Evolutionary conservation across 176 grass and related monocot genomes (phyloP).

Genomic region (Carex myosuroides): DNA sequence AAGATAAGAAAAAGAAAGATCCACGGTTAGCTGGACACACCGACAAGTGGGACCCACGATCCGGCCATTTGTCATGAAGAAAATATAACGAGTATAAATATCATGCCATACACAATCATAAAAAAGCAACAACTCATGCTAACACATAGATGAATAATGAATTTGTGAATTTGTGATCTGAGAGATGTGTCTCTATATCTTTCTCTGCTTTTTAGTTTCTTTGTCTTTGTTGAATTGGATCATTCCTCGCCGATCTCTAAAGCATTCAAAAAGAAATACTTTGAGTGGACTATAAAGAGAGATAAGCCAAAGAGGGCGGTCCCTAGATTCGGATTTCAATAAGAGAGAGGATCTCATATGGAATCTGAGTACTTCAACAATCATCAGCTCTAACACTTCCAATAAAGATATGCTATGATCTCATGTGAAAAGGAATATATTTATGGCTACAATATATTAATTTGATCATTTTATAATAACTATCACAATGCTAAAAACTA

Average conservation of each 20-base stretch:
- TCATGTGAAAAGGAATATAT: too few species aligned
- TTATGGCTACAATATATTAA: too few species aligned
- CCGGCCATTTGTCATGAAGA: background rate
- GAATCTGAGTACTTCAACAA: background rate
- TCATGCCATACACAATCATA: background rate
- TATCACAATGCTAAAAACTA: too few species aligned
- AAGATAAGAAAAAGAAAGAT: slow-evolving; percentile 40
- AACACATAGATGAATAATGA: background rate
- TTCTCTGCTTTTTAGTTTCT: slow-evolving; percentile 29
- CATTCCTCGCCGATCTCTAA: slow-evolving; percentile 34
- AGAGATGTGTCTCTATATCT: slow-evolving; percentile 14
- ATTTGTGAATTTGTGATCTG: background rate
- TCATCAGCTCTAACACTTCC: too few species aligned
- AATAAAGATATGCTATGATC: too few species aligned
- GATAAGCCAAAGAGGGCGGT: slow-evolving; percentile 13
- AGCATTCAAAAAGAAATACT: slow-evolving; percentile 14
- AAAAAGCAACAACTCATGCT: background rate
- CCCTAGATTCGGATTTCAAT: slow-evolving; percentile 10
- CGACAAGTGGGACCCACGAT: slow-evolving; percentile 2
- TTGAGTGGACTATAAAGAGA: slow-evolving; percentile 12
- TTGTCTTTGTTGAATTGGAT: slow-evolving; percentile 23
- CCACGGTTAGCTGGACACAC: slow-evolving; percentile 12
- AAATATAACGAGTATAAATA: background rate
- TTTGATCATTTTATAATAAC: too few species aligned
- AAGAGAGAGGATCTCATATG: slow-evolving; percentile 16